Conservation (phyloP, 2,329 filamentous ascomycete genomes). For the Blastomyces percursus region DNA sequence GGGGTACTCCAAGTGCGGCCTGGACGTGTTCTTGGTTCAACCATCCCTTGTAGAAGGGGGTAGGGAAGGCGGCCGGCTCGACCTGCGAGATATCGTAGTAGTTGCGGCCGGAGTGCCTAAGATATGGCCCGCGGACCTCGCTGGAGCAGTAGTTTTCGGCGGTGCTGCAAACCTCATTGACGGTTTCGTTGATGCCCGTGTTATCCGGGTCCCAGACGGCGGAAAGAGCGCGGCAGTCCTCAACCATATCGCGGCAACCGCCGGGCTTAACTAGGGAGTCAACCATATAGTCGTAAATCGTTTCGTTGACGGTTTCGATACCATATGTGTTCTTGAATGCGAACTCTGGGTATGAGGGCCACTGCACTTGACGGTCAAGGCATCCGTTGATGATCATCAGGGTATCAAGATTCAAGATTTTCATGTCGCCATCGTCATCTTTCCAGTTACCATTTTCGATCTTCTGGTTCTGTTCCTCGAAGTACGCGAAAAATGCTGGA, state of each 20-base stretch:
- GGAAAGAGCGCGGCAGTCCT: constrained; percentile 40
- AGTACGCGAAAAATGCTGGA: constrained; percentile 31
- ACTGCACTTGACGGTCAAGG: constrained; percentile 24
- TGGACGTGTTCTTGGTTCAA: constrained; percentile 49
- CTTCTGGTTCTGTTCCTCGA: constrained; percentile 34
- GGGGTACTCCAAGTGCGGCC: constrained; percentile 46
- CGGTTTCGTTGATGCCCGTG: constrained; percentile 34
- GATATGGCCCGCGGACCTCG: constrained; percentile 36
- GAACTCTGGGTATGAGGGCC: constrained; percentile 39
- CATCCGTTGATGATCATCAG: constrained; percentile 47
- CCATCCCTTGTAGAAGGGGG: constrained; percentile 44
- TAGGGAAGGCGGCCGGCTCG: constrained; percentile 43
- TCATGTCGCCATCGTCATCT: constrained; percentile 20
- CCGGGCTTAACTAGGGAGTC: constrained; percentile 35
- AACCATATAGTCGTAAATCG: constrained; percentile 36
- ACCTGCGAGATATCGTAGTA: constrained; percentile 49
- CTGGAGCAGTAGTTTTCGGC: constrained; percentile 37
- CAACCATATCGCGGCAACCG: constrained; percentile 46
- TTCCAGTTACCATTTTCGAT: constrained; percentile 25
- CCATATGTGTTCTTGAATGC: constrained; percentile 50
- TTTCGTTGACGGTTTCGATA: constrained; percentile 40
- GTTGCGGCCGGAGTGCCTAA: constrained; percentile 34
- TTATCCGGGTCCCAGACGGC: constrained; percentile 41
- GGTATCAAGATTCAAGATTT: constrained; percentile 37
- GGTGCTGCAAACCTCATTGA: constrained; percentile 35